Evolutionary conservation across 1,284 basidiomycete genomes (phyloP), one percentile per base, ranked within the genome.

Genomic region (Cutaneotrichosporon sp.): DNA sequence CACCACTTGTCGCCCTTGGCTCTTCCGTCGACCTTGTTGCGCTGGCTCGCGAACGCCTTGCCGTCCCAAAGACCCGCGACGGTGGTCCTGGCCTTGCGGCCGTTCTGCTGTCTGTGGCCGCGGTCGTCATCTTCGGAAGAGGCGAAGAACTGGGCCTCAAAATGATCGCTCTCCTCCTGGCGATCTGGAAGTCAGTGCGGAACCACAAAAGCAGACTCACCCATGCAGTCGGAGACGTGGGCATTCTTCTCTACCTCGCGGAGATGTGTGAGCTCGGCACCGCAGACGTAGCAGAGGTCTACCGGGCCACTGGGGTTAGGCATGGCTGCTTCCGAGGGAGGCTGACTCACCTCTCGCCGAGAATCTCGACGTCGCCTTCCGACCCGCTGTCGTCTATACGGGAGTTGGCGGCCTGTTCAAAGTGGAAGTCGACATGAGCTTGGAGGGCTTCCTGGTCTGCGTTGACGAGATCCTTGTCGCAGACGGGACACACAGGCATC

Each of bases 401-500:
- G 33, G 10, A 14, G 7, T 24, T 29, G 20, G 3, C 45, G 2
- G 27, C 56, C 4, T n/a, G n/a, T n/a, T 62, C 62, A 59, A 77
- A 74, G 59, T 75, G 74, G 2, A 63, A 55, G 54, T 77, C 73
- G 50, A 77, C 73, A 60, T 77, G 75, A 36, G 72, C 67, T 14
- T 59, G 62, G 54, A 73, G 71, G n/a, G n/a, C n/a, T 1, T 34
- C 33, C 7, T 69, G 55, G 56, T 71, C 72, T 1, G 69, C 70
- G 50, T 70, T 38, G 22, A 69, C 38, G 16, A n/a, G n/a, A n/a
- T 59, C 22, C 38, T 65, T 24, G 1, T 61, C 62, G 50, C 75
- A 77, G 1, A 75, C 72, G 2, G 74, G 74, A 53, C 75, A 77
- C 24, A 46, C 24, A 4, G 61, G 57, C 66, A 67, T 67, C 14